Base-by-base conservation (phyloP, 371 early-diverging fungal genomes). In the Sanchytrium tribonematis region DNA sequence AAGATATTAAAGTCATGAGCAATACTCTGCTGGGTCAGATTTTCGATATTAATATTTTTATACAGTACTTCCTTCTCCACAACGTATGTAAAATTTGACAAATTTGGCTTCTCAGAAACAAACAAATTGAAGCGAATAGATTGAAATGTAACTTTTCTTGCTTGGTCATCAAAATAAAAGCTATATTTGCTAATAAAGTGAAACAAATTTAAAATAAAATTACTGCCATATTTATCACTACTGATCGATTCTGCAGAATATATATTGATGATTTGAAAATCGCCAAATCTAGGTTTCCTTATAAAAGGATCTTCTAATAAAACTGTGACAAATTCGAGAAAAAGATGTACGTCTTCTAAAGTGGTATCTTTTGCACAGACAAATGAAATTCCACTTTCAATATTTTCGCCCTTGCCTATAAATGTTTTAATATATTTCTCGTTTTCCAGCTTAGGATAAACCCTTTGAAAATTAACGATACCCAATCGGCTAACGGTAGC, bases 401-500 rank as follows among this genome's bases (percentile, higher is more conserved):
- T 48, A 48, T 12, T 12, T 5, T 48, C 48, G 22, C 48, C 48
- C 12, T 5, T 48, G 48, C 48, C 48, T 48, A 12, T 22, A 48
- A 5, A 48, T 48, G 48, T 5, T 12, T 22, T 48, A 48, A 5
- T 12, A 48, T 48, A 12, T 48, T 22, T 5, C 22, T 48, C 22
- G 48, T 48, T 12, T 48, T 12, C 48, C 22, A 12, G 22, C 22
- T 12, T 48, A 12, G 12, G 5, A 48, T 48, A 48, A 12, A 22
- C 5, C 22, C 48, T 5, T 48, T 48, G 27, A n/a, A 82, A 74
- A 67, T 78, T 78, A 5, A 82, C 80, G 77, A 81, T 80, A 16
- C 81, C 81, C 80, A 82, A 80, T 66, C 83, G 72, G 70, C 80
- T 80, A 29, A 82, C 78, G 0, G 83, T 82, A 17, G 83, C 83